Percentiles rank a stretch among this genome's conserved stretches.
phyloP scores from a whole-genome alignment of 2,329 filamentous ascomycete species.

The Aspergillus fijiensis region DNA sequence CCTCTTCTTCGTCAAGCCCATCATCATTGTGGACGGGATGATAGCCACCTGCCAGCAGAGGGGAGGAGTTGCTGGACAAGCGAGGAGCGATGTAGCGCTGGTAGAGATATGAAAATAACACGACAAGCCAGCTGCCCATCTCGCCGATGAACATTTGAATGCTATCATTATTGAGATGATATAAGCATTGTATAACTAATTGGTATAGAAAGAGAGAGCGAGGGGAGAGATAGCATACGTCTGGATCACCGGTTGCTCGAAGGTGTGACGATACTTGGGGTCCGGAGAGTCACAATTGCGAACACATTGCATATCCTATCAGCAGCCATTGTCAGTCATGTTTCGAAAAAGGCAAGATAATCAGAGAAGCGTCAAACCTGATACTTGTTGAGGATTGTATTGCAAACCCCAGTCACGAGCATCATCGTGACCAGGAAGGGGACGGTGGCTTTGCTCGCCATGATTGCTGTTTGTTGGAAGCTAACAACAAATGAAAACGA shows the following conservation, averaged over 20 bases:
- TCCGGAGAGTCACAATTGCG: constrained; percentile 76
- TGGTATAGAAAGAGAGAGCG: neutral
- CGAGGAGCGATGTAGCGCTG: constrained; percentile 52
- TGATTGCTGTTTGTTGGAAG: constrained; percentile 38
- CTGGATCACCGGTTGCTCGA: constrained; percentile 95
- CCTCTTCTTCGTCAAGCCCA: constrained; percentile 47
- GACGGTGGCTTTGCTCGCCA: constrained; percentile 71
- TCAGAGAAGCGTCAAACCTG: constrained; percentile 59
- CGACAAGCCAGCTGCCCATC: constrained; percentile 91
- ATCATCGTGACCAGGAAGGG: constrained; percentile 93
- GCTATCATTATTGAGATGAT: constrained; percentile 26
- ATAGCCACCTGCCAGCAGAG: constrained; percentile 59
- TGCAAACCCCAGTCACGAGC: constrained; percentile 93
- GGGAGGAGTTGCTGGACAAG: constrained; percentile 38
- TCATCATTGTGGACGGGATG: constrained; percentile 59
- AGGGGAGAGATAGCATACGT: constrained; percentile 52
- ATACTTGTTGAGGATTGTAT: constrained; percentile 94
- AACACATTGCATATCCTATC: constrained; percentile 90
- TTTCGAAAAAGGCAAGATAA: neutral
- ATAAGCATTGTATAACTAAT: neutral
- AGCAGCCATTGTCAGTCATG: constrained; percentile 4
- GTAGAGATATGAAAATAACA: constrained; percentile 69
- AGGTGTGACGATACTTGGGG: constrained; percentile 65
- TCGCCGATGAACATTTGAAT: constrained; percentile 98
- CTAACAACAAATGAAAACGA: neutral